These are phyloP conservation scores for Vigna angularis DNA, from an alignment of 306 rosid species.

Conservation along the genomic window DNA sequence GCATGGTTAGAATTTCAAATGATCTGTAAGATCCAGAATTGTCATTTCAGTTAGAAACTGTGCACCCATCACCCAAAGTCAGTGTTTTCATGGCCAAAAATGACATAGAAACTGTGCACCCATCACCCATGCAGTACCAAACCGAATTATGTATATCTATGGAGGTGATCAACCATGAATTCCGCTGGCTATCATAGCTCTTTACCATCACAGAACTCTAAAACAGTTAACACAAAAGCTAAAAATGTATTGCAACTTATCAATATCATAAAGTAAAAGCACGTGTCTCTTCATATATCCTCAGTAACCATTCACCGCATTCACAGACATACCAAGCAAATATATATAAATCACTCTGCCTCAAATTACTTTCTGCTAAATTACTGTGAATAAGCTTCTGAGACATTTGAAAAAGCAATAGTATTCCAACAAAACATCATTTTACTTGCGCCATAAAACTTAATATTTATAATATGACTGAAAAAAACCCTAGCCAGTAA, in stretches of 20 bases:
- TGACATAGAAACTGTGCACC: neutral
- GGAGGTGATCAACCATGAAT: constrained; percentile 11
- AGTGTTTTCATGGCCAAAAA: neutral
- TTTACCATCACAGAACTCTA: constrained; percentile 24
- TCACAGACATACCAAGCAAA: neutral
- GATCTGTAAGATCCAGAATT: constrained; percentile 70
- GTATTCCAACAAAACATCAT: constrained; percentile 22
- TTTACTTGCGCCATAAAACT: constrained; percentile 3
- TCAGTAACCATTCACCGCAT: neutral
- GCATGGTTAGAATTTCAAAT: neutral
- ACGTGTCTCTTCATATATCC: neutral
- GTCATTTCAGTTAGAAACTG: constrained; percentile 28
- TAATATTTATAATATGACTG: neutral
- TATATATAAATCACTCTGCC: neutral
- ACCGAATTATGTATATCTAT: constrained; percentile 4
- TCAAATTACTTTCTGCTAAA: constrained; percentile 9
- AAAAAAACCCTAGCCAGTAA: neutral
- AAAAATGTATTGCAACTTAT: neutral
- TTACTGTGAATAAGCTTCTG: neutral
- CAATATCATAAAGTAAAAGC: too few species aligned
- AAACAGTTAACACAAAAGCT: neutral
- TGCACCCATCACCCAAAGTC: neutral
- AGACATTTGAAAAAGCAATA: constrained; percentile 16
- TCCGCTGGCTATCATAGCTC: neutral
- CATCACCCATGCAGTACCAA: constrained; percentile 12